A percentile compares a stretch with the other conserved stretches of the same genome.
Evolutionary conservation across 371 early-diverging fungal genomes (phyloP).

Genomic region (Nematocida sp.): DNA sequence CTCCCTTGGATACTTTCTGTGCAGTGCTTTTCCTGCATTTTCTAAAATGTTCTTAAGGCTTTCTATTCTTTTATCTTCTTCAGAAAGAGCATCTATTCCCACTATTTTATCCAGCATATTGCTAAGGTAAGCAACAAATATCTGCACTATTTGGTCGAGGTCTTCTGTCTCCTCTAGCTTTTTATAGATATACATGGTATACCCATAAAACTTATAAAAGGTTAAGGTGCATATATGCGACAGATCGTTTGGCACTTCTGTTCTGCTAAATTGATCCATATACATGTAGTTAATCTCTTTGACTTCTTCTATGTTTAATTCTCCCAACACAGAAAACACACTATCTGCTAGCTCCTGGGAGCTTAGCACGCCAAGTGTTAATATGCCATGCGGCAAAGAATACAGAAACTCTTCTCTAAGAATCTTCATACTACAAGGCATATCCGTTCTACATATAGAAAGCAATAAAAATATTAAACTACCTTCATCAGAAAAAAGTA

Average conservation of each 20-base stretch:
- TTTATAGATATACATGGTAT: not conserved
- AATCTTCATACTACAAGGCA: not conserved
- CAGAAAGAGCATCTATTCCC: not conserved
- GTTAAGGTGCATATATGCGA: not conserved
- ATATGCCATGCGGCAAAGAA: constrained; percentile 3
- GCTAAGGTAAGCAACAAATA: constrained; percentile 22
- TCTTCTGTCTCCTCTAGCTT: not conserved
- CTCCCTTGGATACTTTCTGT: not conserved
- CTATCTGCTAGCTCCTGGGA: not conserved
- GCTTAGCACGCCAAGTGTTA: not conserved
- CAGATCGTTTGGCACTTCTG: not conserved
- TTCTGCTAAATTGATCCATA: not conserved
- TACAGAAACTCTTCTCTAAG: constrained; percentile 35
- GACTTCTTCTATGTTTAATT: not conserved
- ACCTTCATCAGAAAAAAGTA: not conserved
- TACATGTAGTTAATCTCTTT: not conserved
- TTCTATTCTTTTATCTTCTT: not conserved
- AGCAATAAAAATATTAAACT: not conserved
- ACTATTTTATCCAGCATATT: not conserved
- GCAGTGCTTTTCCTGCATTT: not conserved
- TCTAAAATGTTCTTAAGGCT: not conserved
- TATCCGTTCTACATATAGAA: not conserved
- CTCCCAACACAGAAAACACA: not conserved
- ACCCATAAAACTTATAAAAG: not conserved
- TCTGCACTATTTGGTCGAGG: not conserved